Evolutionary conservation across 108 stramenopile genomes (phyloP), one percentile per base, ranked within the genome.

Genomic region (Schizochytrium sp.): DNA sequence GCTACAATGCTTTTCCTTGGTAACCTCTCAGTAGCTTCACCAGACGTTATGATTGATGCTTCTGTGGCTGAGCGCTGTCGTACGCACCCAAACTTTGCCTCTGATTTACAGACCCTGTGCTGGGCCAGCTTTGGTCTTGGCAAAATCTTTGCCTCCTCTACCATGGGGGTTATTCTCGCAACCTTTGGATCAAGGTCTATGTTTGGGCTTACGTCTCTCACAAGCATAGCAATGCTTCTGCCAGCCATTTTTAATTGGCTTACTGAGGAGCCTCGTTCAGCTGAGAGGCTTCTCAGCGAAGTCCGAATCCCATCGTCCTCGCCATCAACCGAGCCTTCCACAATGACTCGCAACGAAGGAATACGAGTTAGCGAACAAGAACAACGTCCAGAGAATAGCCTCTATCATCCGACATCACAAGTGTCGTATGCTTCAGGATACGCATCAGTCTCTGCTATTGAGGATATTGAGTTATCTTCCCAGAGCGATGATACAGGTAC

Each of bases 31-130:
- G 53, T 89, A 44, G 89, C 89, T 17, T 83, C 73, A 1, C 89
- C 89, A 49, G 89, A 89, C 60, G 89, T 89, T 38, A 89, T 89
- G 89, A 50, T 89, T 47, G 89, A 89, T 56, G 89, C 72, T 38
- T 3, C 87, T 5, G 72, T 72, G 49, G 89, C 89, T 3, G 89
- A 89, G 89, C 56, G 59, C 10, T 83, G 53, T 47, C 8, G 46
- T 28, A 45, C 57, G n/a, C 73, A 83, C 46, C 89, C 89, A 15
- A 46, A 60, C 44, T 44, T 83, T 47, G 73, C 89, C 53, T 46
- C 89, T 5, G 89, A 89, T 28, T 28, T 83, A 28, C 89, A 89
- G 72, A 59, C 73, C 7, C 50, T 89, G 46, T 72, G 89, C 76
- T 89, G 89, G 89, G 72, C 44, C 10, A 47, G 46, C 72, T 57